Base-by-base conservation (phyloP, 352 stramenopile species). In the Phytophthora nicotianae region DNA sequence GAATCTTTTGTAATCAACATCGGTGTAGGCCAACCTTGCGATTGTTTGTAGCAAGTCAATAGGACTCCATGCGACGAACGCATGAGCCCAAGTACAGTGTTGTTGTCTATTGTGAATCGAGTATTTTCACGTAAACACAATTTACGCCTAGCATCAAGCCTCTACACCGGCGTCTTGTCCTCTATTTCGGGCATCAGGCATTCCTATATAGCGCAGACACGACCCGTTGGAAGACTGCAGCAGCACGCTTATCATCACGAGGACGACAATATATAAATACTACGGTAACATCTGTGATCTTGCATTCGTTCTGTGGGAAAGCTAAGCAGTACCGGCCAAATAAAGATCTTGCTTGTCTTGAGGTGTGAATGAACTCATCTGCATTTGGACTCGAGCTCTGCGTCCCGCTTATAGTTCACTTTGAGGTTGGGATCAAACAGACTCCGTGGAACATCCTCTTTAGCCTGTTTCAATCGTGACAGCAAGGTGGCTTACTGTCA, bases 191-290 rank as follows among this genome's bases (percentile, higher is more conserved):
- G n/a, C n/a, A n/a, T n/a, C n/a, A n/a, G n/a, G n/a, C n/a, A n/a
- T n/a, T n/a, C n/a, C n/a, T n/a, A n/a, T n/a, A n/a, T n/a, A n/a
- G n/a, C n/a, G n/a, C n/a, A n/a, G n/a, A n/a, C n/a, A n/a, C n/a
- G n/a, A n/a, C n/a, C n/a, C n/a, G n/a, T n/a, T n/a, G n/a, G n/a
- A n/a, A n/a, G n/a, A n/a, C n/a, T n/a, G n/a, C n/a, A n/a, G n/a
- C n/a, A n/a, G n/a, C n/a, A n/a, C n/a, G n/a, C n/a, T n/a, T 38
- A 3, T 38, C 32, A 16, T 17, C 7, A 13, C 38, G 6, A 58
- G 38, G 16, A 21, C 27, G 32, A 42, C 11, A n/a, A 24, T 26
- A 52, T 69, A 69, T 51, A 65, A 69, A 65, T 69, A 68, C 37
- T 37, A 26, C 20, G 4, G 11, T 23, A 19, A n/a, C n/a, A 20